A percentile compares a stretch with the other conserved stretches of the same genome.
Evolutionary conservation across 371 early-diverging fungal species (phyloP).

Genomic region (Mortierella sp.): DNA sequence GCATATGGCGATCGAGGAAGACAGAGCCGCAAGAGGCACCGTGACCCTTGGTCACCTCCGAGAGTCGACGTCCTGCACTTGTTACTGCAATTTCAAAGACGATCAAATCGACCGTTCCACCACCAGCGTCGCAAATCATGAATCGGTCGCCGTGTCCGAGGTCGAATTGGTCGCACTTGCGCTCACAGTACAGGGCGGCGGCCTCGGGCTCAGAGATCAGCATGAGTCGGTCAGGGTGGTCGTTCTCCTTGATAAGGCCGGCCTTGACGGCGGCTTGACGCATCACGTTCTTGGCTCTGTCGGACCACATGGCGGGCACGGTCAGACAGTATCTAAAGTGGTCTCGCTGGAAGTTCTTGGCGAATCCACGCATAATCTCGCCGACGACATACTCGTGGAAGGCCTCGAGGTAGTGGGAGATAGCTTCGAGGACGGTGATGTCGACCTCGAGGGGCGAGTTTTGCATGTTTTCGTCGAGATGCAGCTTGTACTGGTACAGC

Average conservation of each 20-base stretch:
- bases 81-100: constrained; percentile 59
- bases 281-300: constrained; percentile 66
- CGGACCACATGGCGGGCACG: constrained; percentile 68
- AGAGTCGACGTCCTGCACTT: constrained; percentile 55
- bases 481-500: constrained; percentile 67
- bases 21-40: constrained; percentile 70
- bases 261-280: constrained; percentile 65
- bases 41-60: constrained; percentile 71
- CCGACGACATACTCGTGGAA: constrained; percentile 63
- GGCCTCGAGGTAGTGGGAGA: constrained; percentile 61
- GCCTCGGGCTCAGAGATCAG: constrained; percentile 67
- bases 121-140: constrained; percentile 71
- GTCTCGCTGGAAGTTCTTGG: constrained; percentile 62
- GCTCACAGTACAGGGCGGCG: constrained; percentile 67
- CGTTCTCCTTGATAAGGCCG: constrained; percentile 56
- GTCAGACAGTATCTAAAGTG: constrained; percentile 66
- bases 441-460: constrained; percentile 60
- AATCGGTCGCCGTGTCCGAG: constrained; percentile 62
- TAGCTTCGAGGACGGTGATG: constrained; percentile 62
- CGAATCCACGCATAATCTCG: constrained; percentile 64
- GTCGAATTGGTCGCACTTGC: constrained; percentile 66
- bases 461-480: constrained; percentile 64
- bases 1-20: constrained; percentile 71
- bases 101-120: constrained; percentile 74
- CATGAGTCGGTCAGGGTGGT: constrained; percentile 64